Evolutionary conservation across 805 yeast genomes (phyloP).

Genomic region (Huiozyma naganishii): DNA sequence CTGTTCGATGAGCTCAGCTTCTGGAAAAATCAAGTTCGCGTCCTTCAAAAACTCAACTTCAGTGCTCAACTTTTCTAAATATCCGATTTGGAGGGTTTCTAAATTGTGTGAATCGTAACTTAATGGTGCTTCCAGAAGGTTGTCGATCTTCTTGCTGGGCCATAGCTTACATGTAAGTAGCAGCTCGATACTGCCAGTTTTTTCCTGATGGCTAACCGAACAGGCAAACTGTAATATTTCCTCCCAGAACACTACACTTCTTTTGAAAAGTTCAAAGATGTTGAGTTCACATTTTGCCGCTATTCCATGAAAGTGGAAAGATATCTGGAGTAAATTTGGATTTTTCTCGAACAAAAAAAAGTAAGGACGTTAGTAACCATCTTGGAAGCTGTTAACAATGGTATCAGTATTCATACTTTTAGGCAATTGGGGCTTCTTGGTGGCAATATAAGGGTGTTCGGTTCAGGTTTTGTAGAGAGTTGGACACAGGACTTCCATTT

Average conservation of each 20-base stretch:
- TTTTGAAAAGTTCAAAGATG: too few species aligned
- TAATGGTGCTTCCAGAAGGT: conserved; percentile 1
- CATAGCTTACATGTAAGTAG: conserved; percentile 2
- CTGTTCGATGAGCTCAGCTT: conserved; percentile 6
- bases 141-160: conserved; percentile 1
- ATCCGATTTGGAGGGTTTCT: not conserved
- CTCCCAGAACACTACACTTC: conserved; percentile 1
- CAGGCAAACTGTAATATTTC: not conserved
- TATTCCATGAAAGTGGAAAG: too few species aligned
- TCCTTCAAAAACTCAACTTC: conserved; percentile 1
- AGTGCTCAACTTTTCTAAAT: conserved; percentile 3
- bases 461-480: too few species aligned
- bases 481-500: too few species aligned
- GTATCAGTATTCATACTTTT: too few species aligned
- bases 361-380: too few species aligned
- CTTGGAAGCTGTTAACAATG: too few species aligned
- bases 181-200: not conserved
- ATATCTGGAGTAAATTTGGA: too few species aligned
- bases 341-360: too few species aligned
- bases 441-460: too few species aligned
- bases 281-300: too few species aligned
- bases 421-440: too few species aligned
- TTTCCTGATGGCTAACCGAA: not conserved
- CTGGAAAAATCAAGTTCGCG: not conserved
- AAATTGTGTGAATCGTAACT: not conserved